Evolutionary conservation across 176 grass and related monocot species (phyloP).

Genomic region (Pontederia crassipes): DNA sequence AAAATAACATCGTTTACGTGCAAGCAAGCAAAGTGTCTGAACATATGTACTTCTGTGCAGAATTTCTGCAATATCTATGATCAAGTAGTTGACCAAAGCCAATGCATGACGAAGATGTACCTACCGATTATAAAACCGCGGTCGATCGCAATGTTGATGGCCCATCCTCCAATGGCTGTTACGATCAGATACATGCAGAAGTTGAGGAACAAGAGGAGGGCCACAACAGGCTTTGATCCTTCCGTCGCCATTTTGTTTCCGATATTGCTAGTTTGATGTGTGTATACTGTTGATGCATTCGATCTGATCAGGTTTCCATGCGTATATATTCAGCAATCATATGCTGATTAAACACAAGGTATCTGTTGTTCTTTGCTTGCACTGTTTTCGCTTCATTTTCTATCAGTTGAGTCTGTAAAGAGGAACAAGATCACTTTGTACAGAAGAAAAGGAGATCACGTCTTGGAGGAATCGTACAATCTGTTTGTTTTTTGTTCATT

Average conservation of each 20-base stretch:
- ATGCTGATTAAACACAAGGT: no score
- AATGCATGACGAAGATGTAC: neutral
- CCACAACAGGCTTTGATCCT: slow-evolving; percentile 39
- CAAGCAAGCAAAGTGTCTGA: neutral
- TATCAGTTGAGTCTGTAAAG: no score
- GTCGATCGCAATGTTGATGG: slow-evolving; percentile 76
- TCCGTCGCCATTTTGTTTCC: slow-evolving; percentile 39
- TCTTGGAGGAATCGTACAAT: no score
- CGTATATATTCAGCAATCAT: no score
- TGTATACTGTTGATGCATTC: no score
- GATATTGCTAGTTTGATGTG: no score
- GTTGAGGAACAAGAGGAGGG: slow-evolving; percentile 71
- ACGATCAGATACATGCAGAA: slow-evolving; percentile 88
- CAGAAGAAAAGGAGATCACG: no score
- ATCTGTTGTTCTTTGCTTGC: no score
- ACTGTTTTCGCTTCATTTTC: no score
- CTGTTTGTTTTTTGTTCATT: no score
- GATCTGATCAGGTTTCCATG: no score
- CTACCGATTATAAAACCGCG: slow-evolving; percentile 57
- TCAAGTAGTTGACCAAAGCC: neutral
- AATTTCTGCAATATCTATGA: neutral
- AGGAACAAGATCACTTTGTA: no score
- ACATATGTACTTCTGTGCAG: neutral
- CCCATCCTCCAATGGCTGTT: slow-evolving; percentile 74
- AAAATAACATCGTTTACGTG: neutral